These are phyloP conservation scores for Scytalidium sp. DNA, from an alignment of 2,329 filamentous ascomycete genomes.

Conservation along the genomic window DNA sequence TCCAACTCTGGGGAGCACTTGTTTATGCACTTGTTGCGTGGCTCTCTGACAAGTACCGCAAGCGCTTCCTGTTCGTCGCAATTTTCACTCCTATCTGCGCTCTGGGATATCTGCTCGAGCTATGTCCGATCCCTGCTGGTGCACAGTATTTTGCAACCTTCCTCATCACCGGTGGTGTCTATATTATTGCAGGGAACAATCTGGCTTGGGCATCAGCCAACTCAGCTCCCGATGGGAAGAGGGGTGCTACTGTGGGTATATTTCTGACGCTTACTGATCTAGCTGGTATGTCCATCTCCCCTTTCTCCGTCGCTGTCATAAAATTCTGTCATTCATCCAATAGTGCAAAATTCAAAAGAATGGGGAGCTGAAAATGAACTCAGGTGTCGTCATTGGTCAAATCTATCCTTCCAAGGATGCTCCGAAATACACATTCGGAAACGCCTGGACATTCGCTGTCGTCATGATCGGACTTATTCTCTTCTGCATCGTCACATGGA, in stretches of 20 bases:
- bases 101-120: slow-evolving; percentile 30
- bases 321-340: too few relatives aligned
- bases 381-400: slow-evolving; percentile 27
- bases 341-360: too few relatives aligned
- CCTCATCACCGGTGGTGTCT: slow-evolving; percentile 16
- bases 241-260: neutral
- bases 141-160: slow-evolving; percentile 34
- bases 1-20: slow-evolving; percentile 28
- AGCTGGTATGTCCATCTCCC: slow-evolving; percentile 26
- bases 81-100: slow-evolving; percentile 25
- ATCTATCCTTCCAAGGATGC: slow-evolving; percentile 29
- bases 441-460: slow-evolving; percentile 23
- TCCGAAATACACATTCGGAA: slow-evolving; percentile 28
- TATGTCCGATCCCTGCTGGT: slow-evolving; percentile 23
- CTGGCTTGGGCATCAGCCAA: neutral
- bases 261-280: slow-evolving; percentile 5
- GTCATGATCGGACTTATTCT: slow-evolving; percentile 19
- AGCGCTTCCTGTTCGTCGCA: slow-evolving; percentile 28
- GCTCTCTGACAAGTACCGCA: slow-evolving; percentile 29
- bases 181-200: slow-evolving; percentile 5
- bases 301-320: slow-evolving; percentile 26
- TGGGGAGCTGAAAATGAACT: too few relatives aligned
- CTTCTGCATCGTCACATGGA: slow-evolving; percentile 21
- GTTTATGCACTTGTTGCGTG: slow-evolving; percentile 21
- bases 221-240: neutral